These are phyloP conservation scores for Rhododendron simsii DNA, from an alignment of 148 eudicot species.

Conservation along the genomic window DNA sequence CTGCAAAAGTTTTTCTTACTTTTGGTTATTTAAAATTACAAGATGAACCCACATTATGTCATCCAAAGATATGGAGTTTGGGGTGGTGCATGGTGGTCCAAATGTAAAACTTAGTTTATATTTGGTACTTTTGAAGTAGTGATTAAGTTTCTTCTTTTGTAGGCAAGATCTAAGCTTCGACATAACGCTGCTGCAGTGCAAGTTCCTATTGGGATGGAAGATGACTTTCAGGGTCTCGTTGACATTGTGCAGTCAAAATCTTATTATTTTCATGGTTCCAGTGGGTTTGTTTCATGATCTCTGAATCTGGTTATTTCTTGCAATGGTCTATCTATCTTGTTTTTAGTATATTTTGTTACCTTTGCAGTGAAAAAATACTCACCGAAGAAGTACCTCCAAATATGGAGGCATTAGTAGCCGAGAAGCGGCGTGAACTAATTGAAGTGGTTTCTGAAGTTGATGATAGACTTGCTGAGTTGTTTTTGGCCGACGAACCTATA, in stretches of 20 bases:
- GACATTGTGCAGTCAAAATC: constrained; percentile 87
- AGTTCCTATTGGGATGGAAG: constrained; percentile 93
- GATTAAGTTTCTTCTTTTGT: constrained; percentile 5
- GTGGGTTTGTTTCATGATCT: constrained; percentile 58
- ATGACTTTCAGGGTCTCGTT: constrained; percentile 83
- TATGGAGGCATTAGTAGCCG: constrained; percentile 61
- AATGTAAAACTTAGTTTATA: neutral
- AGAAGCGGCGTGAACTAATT: constrained; percentile 83
- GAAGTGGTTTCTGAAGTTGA: constrained; percentile 97
- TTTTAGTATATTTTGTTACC: constrained; percentile 15
- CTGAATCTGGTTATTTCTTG: constrained; percentile 6
- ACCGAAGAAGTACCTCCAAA: constrained; percentile 63
- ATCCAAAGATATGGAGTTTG: neutral
- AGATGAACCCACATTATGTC: neutral
- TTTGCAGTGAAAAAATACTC: constrained; percentile 61
- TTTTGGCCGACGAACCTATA: constrained; percentile 88
- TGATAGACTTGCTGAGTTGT: constrained; percentile 83
- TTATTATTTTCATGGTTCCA: constrained; percentile 75
- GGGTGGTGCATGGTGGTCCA: neutral
- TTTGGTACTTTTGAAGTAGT: neutral
- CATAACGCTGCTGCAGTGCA: constrained; percentile 98
- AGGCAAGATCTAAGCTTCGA: constrained; percentile 93
- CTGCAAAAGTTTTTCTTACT: neutral
- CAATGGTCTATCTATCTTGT: neutral
- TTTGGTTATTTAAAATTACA: neutral